These are phyloP conservation scores for Lentinula sp. DNA, from an alignment of 768 basidiomycete genomes.

Conservation along the genomic window DNA sequence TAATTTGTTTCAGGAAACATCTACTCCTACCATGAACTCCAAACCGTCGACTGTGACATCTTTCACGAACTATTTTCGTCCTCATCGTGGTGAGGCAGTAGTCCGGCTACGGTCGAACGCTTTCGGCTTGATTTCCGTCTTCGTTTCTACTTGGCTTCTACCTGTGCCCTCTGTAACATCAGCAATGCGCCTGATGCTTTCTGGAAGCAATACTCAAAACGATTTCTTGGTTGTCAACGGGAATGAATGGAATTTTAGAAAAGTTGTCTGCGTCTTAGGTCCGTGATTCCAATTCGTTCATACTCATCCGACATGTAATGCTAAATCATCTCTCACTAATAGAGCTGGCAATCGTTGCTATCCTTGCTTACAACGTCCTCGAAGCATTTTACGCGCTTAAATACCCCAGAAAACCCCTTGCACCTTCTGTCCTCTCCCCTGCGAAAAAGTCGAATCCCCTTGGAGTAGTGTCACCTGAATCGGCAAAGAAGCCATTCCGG, in stretches of 20 bases:
- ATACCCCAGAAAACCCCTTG: neutral
- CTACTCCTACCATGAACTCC: neutral
- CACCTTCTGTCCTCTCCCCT: neutral
- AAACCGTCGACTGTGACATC: neutral
- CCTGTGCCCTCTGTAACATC: neutral
- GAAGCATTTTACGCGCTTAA: conserved; percentile 3
- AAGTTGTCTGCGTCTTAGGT: neutral
- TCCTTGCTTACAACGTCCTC: neutral
- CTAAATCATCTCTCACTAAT: neutral
- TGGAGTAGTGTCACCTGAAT: neutral
- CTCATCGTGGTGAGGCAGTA: conserved; percentile 2
- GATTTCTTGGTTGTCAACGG: neutral
- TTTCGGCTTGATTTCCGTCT: neutral
- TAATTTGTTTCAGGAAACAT: neutral
- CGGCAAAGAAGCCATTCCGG: conserved; percentile 2
- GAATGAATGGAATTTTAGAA: neutral
- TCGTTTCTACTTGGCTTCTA: conserved; percentile 3
- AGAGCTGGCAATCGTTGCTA: neutral
- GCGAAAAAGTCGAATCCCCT: neutral
- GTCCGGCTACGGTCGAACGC: conserved; percentile 2
- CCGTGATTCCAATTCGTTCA: neutral
- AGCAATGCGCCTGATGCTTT: neutral
- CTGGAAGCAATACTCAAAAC: neutral
- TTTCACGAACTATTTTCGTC: neutral
- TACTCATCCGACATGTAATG: neutral